Evolutionary conservation across 2,329 filamentous ascomycete genomes (phyloP), one percentile per base, ranked within the genome.

Genomic region (Acephala macrosclerotiorum): DNA sequence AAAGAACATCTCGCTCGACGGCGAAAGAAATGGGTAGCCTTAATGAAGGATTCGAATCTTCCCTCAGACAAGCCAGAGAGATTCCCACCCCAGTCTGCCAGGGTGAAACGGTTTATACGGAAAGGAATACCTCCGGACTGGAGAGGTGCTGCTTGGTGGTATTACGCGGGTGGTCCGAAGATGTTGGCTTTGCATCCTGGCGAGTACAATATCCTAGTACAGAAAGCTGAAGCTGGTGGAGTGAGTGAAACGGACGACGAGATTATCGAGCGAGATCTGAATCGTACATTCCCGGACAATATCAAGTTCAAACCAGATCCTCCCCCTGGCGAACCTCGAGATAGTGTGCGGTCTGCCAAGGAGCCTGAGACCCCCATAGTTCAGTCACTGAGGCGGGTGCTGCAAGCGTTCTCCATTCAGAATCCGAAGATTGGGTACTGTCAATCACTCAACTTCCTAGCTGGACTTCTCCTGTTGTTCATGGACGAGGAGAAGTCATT

Each of bases 91-190:
- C 91, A 89, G 61, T 92, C 89, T 58, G 87, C 89, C 55, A 97
- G 96, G 79, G 88, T 96, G 51, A 97, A 96, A 79, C 87, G 94
- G 20, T 97, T 96, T 76, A 87, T 97, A 58, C 89, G 94, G 60
- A 98, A 97, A 78, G 95, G 95, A 18, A 95, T 97, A 58, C 95
- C 95, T 2, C 93, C 94, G 0, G 93, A 97, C 70, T 97, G 94
- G 89, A 88, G 95, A 74, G 95, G 95, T n/a, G 91, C 92, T 6
- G 95, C 95, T 55, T 98, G 95, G 95, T 98, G 97, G 78, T 97
- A 92, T 80, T 98, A 97, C 76, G 93, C 94, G 12, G 93, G 93
- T 22, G 95, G 95, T 1, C 93, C 93, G 26, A 88, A 89, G 55
- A 91, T 93, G 70, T 78, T 97, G 66, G 86, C 88, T 60, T 90